Evolutionary conservation across 225 moss, liverwort and hornwort genomes (phyloP).

Genomic region (Ulota crispa): DNA sequence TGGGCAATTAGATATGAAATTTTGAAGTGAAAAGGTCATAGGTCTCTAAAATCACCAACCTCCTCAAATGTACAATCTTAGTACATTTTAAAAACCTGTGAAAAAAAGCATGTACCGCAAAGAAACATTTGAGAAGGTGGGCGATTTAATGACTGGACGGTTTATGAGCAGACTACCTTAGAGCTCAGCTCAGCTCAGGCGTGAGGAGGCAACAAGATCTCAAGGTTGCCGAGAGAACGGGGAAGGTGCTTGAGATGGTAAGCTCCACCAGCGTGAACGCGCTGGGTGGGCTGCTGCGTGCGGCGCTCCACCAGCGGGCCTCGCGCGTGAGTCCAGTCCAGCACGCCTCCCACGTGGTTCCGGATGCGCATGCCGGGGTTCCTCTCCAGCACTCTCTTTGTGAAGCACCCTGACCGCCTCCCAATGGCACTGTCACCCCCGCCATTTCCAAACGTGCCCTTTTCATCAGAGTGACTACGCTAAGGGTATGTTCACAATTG

Average conservation of each 20-base stretch:
- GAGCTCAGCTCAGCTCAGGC: conserved; percentile 11
- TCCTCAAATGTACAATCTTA: no score
- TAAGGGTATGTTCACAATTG: no score
- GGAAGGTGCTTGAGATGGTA: conserved; percentile 55
- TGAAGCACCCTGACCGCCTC: conserved; percentile 71
- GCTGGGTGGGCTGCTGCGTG: conserved; percentile 30
- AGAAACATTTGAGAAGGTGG: no score
- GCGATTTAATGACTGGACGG: no score
- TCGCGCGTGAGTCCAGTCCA: conserved; percentile 82
- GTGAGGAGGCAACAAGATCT: conserved; percentile 37
- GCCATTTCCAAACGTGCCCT: no score
- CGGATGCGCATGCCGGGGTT: conserved; percentile 47
- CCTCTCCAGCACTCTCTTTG: conserved; percentile 41
- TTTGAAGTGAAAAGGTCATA: no score
- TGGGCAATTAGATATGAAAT: no score
- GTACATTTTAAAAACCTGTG: no score
- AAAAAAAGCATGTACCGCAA: no score
- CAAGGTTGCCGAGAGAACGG: conserved; percentile 9
- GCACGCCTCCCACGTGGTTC: conserved; percentile 74
- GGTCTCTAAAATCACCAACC: no score
- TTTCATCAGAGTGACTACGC: no score
- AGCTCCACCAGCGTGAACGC: conserved; percentile 53
- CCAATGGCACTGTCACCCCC: conserved; percentile 70
- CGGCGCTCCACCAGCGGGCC: conserved; percentile 66
- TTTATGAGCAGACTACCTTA: no score